phyloP scores from a whole-genome alignment of 148 eudicot species.

The Diospyros kaki region DNA sequence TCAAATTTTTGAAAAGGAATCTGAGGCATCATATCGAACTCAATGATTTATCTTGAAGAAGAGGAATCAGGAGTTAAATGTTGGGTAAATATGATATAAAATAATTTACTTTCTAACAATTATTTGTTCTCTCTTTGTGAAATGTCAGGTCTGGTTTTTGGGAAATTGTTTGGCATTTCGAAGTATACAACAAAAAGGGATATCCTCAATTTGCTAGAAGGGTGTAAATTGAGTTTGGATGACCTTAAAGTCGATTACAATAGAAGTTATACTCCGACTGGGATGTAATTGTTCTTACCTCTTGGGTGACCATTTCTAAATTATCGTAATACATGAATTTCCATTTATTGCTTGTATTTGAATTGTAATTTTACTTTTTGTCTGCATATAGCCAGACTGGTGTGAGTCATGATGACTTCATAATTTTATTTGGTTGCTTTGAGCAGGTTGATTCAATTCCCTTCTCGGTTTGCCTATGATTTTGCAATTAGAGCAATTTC shows the following conservation, averaged over 20 bases:
- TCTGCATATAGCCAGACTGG: not conserved
- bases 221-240: conserved; percentile 40
- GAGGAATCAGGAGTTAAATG: not conserved
- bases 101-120: not conserved
- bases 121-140: conserved; percentile 10
- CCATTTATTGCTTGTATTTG: not conserved
- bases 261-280: conserved; percentile 20
- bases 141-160: conserved; percentile 42
- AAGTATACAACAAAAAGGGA: conserved; percentile 47
- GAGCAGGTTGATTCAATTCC: conserved; percentile 59
- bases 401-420: not conserved
- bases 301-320: not conserved
- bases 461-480: conserved; percentile 34
- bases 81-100: not conserved
- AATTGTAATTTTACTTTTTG: not conserved
- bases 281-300: not conserved
- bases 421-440: conserved; percentile 6
- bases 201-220: conserved; percentile 50
- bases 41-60: not conserved
- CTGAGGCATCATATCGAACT: not conserved
- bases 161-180: conserved; percentile 38
- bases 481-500: conserved; percentile 33
- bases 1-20: not conserved
- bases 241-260: conserved; percentile 58
- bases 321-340: not conserved